Conservation (phyloP, 2,329 filamentous ascomycete species). For the Grosmannia clavigera region DNA sequence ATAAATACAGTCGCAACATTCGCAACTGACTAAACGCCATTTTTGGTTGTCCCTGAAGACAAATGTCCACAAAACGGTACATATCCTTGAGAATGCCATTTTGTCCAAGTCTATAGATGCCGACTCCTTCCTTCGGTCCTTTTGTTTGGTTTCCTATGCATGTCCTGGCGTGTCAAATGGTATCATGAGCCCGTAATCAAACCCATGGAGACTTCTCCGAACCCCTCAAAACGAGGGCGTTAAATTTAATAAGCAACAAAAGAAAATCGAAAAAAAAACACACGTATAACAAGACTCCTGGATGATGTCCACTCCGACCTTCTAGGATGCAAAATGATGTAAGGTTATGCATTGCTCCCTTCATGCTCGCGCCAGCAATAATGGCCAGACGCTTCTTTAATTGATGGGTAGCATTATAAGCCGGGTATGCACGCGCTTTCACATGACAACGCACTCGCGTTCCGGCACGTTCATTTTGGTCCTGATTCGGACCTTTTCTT, state of each 20-base stretch:
- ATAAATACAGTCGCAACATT: neutral
- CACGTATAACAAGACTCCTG: neutral
- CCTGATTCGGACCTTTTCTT: conserved; percentile 14
- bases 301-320: neutral
- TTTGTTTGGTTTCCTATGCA: neutral
- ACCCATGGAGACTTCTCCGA: neutral
- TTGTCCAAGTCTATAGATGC: neutral
- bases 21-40: too few relatives aligned
- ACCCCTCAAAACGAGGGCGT: neutral
- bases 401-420: neutral
- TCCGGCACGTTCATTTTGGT: conserved; percentile 16
- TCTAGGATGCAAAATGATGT: neutral
- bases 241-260: neutral
- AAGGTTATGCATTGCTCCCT: neutral
- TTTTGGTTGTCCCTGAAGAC: neutral
- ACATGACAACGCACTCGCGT: conserved; percentile 22
- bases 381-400: neutral
- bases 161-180: neutral
- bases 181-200: neutral
- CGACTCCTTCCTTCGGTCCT: too few relatives aligned
- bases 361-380: neutral
- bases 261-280: neutral
- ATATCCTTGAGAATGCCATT: neutral
- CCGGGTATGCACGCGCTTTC: neutral
- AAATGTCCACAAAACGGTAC: neutral